These are phyloP conservation scores for Termitomyces sp. DNA, from an alignment of 768 basidiomycete genomes.

Conservation along the genomic window DNA sequence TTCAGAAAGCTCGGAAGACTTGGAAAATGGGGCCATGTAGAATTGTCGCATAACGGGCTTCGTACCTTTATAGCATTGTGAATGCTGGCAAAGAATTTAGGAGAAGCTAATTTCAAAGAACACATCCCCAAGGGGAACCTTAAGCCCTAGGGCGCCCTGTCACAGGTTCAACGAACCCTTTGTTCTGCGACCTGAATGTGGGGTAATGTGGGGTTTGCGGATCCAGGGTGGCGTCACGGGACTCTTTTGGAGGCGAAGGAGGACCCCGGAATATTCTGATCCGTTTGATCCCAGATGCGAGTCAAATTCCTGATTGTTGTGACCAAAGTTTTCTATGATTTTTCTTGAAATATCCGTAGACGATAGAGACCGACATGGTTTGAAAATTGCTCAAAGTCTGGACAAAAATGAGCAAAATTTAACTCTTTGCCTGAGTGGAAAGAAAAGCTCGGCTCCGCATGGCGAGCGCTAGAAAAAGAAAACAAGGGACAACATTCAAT, in stretches of 20 bases:
- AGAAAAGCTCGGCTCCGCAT: no score
- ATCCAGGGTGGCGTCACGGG: neutral
- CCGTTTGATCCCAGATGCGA: no score
- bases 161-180: neutral
- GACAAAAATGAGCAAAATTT: no score
- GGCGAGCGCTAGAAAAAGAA: no score
- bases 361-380: no score
- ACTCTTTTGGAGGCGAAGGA: neutral
- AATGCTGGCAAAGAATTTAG: neutral
- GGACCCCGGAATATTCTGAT: neutral
- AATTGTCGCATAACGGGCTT: neutral
- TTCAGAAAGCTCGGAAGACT: neutral
- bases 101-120: neutral
- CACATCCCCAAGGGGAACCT: neutral
- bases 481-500: no score
- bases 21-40: neutral
- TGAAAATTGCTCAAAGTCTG: no score
- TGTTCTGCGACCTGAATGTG: neutral
- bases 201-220: neutral
- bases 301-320: no score
- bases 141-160: neutral
- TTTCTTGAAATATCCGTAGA: no score
- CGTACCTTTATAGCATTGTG: neutral
- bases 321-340: no score
- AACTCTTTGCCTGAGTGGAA: no score